phyloP scores from a whole-genome alignment of 139 green algal genomes.

The Limnomonas spitsbergensis region DNA sequence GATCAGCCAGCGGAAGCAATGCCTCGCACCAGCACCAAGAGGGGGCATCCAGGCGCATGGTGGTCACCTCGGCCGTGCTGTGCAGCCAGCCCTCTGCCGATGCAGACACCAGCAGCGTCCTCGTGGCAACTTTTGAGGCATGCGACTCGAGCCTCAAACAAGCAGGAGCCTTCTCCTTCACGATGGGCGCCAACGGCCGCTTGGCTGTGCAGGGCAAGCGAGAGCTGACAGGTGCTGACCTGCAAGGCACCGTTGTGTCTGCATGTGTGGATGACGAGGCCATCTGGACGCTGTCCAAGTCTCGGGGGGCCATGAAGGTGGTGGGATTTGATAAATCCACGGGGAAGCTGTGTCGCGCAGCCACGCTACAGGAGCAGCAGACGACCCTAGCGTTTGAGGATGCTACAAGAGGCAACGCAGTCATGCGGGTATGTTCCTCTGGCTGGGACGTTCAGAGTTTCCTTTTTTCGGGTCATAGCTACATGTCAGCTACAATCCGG shows the following conservation, averaged over 20 bases:
- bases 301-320: not conserved
- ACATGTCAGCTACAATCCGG: too few species aligned
- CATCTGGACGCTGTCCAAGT: not conserved
- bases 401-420: not conserved
- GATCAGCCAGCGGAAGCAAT: not conserved
- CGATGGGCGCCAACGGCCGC: not conserved
- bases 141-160: not conserved
- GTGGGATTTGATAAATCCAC: not conserved
- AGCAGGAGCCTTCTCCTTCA: not conserved
- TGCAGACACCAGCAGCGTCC: not conserved
- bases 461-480: too few species aligned
- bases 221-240: not conserved
- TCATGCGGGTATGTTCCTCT: not conserved
- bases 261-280: not conserved
- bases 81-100: not conserved
- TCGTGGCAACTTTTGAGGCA: not conserved
- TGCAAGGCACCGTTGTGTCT: not conserved
- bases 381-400: not conserved
- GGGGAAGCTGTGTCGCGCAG: not conserved
- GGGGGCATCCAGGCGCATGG: not conserved
- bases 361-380: not conserved
- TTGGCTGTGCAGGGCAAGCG: not conserved
- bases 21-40: too few species aligned
- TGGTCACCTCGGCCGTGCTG: not conserved
- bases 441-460: too few species aligned